Conservation (phyloP, 2,329 filamentous ascomycete genomes). For the Fusarium succisae region DNA sequence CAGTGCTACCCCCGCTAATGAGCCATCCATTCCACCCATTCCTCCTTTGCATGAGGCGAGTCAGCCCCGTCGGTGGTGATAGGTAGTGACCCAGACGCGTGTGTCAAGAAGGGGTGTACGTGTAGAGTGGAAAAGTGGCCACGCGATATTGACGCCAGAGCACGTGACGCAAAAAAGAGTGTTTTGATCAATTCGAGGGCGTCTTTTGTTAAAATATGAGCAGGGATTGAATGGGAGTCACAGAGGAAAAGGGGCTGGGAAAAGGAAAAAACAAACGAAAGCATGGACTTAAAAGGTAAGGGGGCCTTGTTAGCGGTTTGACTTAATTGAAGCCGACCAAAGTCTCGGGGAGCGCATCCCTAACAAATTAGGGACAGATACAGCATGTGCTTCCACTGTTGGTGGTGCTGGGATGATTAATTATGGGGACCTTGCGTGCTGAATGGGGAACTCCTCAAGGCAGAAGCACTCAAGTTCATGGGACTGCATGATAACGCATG, state of each 20-base stretch:
- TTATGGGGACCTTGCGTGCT: constrained; percentile 12
- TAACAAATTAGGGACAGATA: constrained; percentile 5
- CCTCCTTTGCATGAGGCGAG: constrained; percentile 31
- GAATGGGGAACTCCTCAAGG: constrained; percentile 36
- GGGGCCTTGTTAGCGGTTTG: constrained; percentile 20
- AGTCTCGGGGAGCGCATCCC: constrained; percentile 1
- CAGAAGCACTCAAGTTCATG: constrained; percentile 38
- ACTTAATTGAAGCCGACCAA: constrained; percentile 12
- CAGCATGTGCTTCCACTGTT: constrained; percentile 2
- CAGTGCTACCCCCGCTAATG: constrained; percentile 31
- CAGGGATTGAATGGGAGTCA: constrained; percentile 27
- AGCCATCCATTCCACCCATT: constrained; percentile 3
- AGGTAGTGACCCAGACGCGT: constrained; percentile 33
- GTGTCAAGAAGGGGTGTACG: neutral
- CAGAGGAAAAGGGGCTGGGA: constrained; percentile 27
- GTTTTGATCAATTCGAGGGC: constrained; percentile 12
- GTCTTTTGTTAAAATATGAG: neutral
- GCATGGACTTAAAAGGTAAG: constrained; percentile 14
- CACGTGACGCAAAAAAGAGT: constrained; percentile 31
- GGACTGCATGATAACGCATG: constrained; percentile 43
- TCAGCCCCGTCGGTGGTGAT: constrained; percentile 38
- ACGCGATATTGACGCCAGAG: constrained; percentile 7
- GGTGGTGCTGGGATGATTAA: constrained; percentile 16
- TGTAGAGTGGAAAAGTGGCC: constrained; percentile 5
- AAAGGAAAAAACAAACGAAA: neutral